These are phyloP conservation scores for Saturnispora diversa DNA, from an alignment of 805 yeast species.

Conservation along the genomic window DNA sequence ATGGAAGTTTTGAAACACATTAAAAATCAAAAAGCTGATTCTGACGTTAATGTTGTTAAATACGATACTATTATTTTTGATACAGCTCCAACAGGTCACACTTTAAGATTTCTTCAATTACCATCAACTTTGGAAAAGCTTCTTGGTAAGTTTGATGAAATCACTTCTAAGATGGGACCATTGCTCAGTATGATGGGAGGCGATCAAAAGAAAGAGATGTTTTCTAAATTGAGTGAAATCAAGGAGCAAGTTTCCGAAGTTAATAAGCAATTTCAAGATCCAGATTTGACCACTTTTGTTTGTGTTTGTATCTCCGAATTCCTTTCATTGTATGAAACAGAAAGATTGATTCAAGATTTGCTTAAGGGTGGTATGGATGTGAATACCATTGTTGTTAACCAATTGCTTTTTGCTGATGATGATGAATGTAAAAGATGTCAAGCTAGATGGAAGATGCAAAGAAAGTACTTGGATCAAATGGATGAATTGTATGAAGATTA, in stretches of 20 bases:
- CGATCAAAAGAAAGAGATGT: conserved; percentile 56
- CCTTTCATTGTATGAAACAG: conserved; percentile 92
- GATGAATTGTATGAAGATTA: conserved; percentile 94
- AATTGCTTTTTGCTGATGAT: conserved; percentile 77
- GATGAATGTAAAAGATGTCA: conserved; percentile 84
- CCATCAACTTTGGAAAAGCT: conserved; percentile 89
- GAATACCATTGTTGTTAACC: conserved; percentile 92
- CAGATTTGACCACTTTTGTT: conserved; percentile 89
- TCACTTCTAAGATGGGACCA: conserved; percentile 84
- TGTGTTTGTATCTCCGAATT: conserved; percentile 98
- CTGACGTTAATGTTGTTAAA: conserved; percentile 31
- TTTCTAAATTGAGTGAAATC: conserved; percentile 69
- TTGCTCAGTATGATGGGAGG: conserved; percentile 76
- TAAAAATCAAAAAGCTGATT: conserved; percentile 49
- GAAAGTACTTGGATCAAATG: conserved; percentile 90
- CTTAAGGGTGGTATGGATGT: conserved; percentile 94
- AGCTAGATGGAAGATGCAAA: conserved; percentile 93
- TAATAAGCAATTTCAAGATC: conserved; percentile 90
- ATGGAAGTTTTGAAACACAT: conserved; percentile 98
- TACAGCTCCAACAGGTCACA: conserved; percentile 99
- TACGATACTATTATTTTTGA: conserved; percentile 92
- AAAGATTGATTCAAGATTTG: conserved; percentile 94
- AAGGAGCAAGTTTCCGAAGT: conserved; percentile 79
- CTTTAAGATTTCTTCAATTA: conserved; percentile 86
- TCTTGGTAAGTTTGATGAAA: conserved; percentile 76